Percentiles rank a stretch among this genome's conserved stretches.
Evolutionary conservation across 139 green algal species (phyloP).

Genomic region (Coccomyxa sp.): DNA sequence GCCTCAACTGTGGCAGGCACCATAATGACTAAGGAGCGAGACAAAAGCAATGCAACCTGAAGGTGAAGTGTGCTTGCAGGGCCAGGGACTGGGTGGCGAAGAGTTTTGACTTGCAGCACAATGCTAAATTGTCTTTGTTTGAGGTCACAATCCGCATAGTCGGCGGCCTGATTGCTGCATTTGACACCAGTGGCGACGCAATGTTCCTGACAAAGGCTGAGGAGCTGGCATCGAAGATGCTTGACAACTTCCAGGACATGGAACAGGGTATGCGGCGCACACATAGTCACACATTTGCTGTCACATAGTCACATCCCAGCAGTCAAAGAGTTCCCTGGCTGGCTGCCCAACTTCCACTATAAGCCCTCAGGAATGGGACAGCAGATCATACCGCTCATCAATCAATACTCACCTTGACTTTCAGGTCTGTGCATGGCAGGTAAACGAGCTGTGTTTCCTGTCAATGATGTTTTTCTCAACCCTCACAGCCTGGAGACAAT

Average conservation of each 20-base stretch:
- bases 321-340: not conserved
- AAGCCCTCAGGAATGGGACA: too few species aligned
- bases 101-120: conserved; percentile 37
- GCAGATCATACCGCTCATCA: too few species aligned
- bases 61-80: not conserved
- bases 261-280: not conserved
- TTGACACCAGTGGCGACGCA: conserved; percentile 58
- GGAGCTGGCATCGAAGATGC: conserved; percentile 51
- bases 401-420: not conserved
- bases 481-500: not conserved
- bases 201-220: conserved; percentile 31
- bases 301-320: not conserved
- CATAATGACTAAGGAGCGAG: not conserved
- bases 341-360: too few species aligned
- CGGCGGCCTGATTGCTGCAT: conserved; percentile 54
- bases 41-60: too few species aligned
- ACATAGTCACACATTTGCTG: not conserved
- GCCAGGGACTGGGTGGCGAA: conserved; percentile 45
- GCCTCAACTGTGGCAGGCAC: not conserved
- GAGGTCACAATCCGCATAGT: conserved; percentile 66
- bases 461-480: not conserved
- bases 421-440: not conserved
- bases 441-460: not conserved
- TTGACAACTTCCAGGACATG: conserved; percentile 67
- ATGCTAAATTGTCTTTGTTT: conserved; percentile 45